These are phyloP conservation scores for Fusarium metavorans DNA, from an alignment of 2,329 filamentous ascomycete genomes.

Conservation along the genomic window DNA sequence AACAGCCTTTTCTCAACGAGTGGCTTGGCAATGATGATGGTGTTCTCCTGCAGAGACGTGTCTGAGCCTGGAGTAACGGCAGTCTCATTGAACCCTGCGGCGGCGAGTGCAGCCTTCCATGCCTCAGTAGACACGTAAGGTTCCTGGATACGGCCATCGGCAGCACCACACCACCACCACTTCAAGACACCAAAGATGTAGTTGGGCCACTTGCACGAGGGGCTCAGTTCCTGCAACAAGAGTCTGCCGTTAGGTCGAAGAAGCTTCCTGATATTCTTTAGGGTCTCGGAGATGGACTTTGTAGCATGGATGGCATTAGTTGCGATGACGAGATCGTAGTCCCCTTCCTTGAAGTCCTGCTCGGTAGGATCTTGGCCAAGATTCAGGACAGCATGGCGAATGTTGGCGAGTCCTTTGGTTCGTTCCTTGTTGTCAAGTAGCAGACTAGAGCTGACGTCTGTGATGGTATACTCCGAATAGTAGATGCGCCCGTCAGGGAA, in stretches of 20 bases:
- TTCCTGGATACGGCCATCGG: constrained; percentile 42
- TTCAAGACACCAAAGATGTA: constrained; percentile 46
- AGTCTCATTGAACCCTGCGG: constrained; percentile 41
- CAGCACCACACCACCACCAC: constrained; percentile 53
- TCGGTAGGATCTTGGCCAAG: neutral
- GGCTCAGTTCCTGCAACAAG: constrained; percentile 46
- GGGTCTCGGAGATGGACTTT: constrained; percentile 35
- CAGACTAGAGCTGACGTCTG: constrained; percentile 46
- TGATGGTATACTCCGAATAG: constrained; percentile 47
- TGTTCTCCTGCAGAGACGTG: constrained; percentile 24
- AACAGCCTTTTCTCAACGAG: neutral
- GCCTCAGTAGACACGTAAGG: constrained; percentile 41
- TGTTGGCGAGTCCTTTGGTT: constrained; percentile 28
- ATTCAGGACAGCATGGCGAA: constrained; percentile 13
- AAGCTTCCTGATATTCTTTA: constrained; percentile 49
- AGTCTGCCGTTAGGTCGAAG: constrained; percentile 49
- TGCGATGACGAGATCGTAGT: constrained; percentile 8
- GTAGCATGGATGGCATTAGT: constrained; percentile 51
- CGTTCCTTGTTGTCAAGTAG: constrained; percentile 45
- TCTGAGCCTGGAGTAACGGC: constrained; percentile 34
- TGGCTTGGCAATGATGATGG: constrained; percentile 20
- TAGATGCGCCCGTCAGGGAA: constrained; percentile 22
- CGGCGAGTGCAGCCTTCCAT: constrained; percentile 46
- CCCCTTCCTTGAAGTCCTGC: neutral
- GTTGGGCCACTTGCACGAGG: constrained; percentile 41